phyloP scores from a whole-genome alignment of 441 rosid species.

The Brassica balearica region DNA sequence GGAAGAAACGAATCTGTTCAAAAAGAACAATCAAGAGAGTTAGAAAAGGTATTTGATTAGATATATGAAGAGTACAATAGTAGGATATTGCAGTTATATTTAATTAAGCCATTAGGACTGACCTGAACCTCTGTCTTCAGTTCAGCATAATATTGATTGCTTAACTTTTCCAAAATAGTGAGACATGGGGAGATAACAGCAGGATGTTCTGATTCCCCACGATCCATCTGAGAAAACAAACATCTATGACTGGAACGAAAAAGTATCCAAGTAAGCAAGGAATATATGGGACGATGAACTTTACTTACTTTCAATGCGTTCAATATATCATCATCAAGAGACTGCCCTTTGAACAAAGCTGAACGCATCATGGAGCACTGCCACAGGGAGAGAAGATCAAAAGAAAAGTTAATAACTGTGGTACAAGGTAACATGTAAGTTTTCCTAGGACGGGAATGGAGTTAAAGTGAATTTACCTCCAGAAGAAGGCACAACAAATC shows the following conservation, averaged over 20 bases:
- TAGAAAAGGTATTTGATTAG: not conserved
- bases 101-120: conserved; percentile 31
- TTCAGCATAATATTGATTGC: conserved; percentile 55
- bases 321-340: conserved; percentile 63
- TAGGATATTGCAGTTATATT: conserved; percentile 19
- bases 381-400: conserved; percentile 39
- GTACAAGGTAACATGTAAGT: conserved; percentile 23
- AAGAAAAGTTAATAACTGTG: conserved; percentile 20
- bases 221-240: conserved; percentile 67
- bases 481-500: conserved; percentile 82
- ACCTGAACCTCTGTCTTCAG: conserved; percentile 82
- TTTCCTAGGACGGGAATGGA: conserved; percentile 17
- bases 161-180: conserved; percentile 72
- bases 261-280: conserved; percentile 8
- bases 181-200: conserved; percentile 70
- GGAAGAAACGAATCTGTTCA: conserved; percentile 70
- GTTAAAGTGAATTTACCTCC: conserved; percentile 62
- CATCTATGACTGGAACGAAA: conserved; percentile 31
- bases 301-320: conserved; percentile 75
- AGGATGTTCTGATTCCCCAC: conserved; percentile 58
- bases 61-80: conserved; percentile 6
- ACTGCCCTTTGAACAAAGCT: conserved; percentile 46
- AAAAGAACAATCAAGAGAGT: conserved; percentile 33
- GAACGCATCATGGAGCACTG: conserved; percentile 67
- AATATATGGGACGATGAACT: conserved; percentile 1